A percentile compares a stretch with the other conserved stretches of the same genome.
phyloP scores from a whole-genome alignment of 352 stramenopile genomes.

The Globisporangium perplexum region DNA sequence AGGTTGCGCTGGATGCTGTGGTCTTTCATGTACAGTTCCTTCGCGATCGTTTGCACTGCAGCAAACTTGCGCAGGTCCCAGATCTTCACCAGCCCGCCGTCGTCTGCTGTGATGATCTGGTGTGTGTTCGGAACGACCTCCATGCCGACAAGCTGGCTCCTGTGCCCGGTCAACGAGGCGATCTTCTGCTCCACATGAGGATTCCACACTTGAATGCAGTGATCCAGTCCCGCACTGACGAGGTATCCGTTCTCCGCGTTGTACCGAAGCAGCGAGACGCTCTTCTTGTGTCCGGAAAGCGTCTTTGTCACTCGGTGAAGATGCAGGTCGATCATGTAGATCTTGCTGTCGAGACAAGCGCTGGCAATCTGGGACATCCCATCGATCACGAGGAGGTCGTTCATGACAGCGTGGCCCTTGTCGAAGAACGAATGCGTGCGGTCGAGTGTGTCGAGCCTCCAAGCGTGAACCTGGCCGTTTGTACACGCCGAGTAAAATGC shows the following conservation, averaged over 20 bases:
- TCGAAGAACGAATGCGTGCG: slow-evolving; percentile 33
- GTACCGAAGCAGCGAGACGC: slow-evolving; percentile 40
- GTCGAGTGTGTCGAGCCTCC: slow-evolving; percentile 28
- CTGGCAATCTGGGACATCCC: slow-evolving; percentile 25
- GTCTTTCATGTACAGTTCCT: slow-evolving; percentile 27
- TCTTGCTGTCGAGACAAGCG: slow-evolving; percentile 43
- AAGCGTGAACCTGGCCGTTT: slow-evolving; percentile 37
- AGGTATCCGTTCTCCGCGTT: slow-evolving; percentile 42
- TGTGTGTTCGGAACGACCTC: slow-evolving; percentile 33
- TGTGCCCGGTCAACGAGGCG: slow-evolving; percentile 34
- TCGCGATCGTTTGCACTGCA: slow-evolving; percentile 29
- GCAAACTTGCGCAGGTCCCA: slow-evolving; percentile 50
- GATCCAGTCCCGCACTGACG: slow-evolving; percentile 46
- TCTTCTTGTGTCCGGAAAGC: slow-evolving; percentile 33
- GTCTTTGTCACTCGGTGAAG: slow-evolving; percentile 20
- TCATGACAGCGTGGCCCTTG: slow-evolving; percentile 25
- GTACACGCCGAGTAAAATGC: slow-evolving; percentile 33
- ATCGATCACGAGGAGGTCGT: slow-evolving; percentile 33
- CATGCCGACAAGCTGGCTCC: slow-evolving; percentile 41
- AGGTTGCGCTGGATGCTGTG: slow-evolving; percentile 6
- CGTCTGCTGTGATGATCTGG: slow-evolving; percentile 49
- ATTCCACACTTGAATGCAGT: slow-evolving; percentile 56
- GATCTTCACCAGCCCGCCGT: slow-evolving; percentile 46
- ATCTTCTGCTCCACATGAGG: slow-evolving; percentile 55
- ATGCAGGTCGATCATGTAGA: slow-evolving; percentile 51